phyloP scores from a whole-genome alignment of 2,329 filamentous ascomycete genomes.

The Aureobasidium sp. region DNA sequence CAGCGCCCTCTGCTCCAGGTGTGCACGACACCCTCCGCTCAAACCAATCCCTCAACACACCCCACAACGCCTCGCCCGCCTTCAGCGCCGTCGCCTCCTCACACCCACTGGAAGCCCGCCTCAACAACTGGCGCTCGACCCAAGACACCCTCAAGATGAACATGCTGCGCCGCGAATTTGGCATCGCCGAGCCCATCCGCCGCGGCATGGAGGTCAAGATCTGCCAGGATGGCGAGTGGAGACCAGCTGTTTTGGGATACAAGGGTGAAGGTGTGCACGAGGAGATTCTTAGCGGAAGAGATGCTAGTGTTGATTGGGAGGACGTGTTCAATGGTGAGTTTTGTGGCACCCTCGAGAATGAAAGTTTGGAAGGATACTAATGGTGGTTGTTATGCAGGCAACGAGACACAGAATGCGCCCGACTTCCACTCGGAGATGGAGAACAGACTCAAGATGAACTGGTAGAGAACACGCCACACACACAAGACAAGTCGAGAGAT shows the following conservation, averaged over 20 bases:
- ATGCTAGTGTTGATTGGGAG: constrained; percentile 79
- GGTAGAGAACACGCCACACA: constrained; percentile 23
- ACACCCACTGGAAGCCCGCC: constrained; percentile 87
- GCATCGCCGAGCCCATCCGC: constrained; percentile 84
- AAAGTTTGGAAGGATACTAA: background rate
- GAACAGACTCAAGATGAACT: constrained; percentile 74
- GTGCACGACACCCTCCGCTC: constrained; percentile 88
- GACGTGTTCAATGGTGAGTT: constrained; percentile 70
- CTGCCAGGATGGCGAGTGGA: constrained; percentile 69
- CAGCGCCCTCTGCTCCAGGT: constrained; percentile 84
- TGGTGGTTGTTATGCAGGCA: constrained; percentile 32
- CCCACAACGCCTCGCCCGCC: constrained; percentile 27
- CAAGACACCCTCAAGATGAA: constrained; percentile 86
- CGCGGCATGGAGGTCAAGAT: constrained; percentile 95
- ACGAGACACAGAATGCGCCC: constrained; percentile 60
- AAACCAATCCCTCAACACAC: constrained; percentile 56
- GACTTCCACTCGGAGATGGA: constrained; percentile 92
- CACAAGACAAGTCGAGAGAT: background rate
- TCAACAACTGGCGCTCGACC: constrained; percentile 81
- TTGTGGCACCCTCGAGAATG: constrained; percentile 11
- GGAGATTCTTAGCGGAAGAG: constrained; percentile 76
- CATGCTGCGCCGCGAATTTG: constrained; percentile 75
- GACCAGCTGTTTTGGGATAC: constrained; percentile 53
- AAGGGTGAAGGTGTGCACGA: constrained; percentile 64
- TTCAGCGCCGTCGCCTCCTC: constrained; percentile 47